Evolutionary conservation across 2,329 filamentous ascomycete genomes (phyloP).

Genomic region (Akanthomyces lecanii): DNA sequence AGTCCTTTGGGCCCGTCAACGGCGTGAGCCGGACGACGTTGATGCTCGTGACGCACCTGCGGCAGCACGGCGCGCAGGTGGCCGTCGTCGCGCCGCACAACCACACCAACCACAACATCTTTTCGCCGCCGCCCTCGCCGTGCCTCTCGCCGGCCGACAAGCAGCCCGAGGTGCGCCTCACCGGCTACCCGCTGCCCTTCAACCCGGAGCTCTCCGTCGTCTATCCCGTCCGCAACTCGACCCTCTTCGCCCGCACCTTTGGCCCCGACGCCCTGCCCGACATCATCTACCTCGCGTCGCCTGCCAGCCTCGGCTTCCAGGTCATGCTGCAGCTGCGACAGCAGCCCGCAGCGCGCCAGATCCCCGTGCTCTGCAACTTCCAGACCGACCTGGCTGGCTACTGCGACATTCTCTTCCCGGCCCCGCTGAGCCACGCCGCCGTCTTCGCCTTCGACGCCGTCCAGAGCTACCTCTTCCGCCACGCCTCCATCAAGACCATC

Average conservation of each 20-base stretch:
- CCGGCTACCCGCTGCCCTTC: slow-evolving; percentile 64
- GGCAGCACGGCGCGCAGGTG: slow-evolving; percentile 59
- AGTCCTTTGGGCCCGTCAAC: slow-evolving; percentile 69
- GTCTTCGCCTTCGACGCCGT: slow-evolving; percentile 59
- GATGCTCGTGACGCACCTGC: slow-evolving; percentile 64
- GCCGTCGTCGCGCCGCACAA: slow-evolving; percentile 63
- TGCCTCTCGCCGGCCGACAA: slow-evolving; percentile 30
- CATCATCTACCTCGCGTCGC: slow-evolving; percentile 65
- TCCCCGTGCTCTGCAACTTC: slow-evolving; percentile 63
- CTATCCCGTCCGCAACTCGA: slow-evolving; percentile 62
- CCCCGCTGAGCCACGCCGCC: slow-evolving; percentile 56
- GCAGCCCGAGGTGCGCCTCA: slow-evolving; percentile 52
- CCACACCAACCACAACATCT: slow-evolving; percentile 51
- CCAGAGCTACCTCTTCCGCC: slow-evolving; percentile 63
- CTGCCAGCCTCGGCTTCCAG: slow-evolving; percentile 66
- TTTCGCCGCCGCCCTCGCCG: slow-evolving; percentile 40
- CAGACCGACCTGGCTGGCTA: slow-evolving; percentile 69
- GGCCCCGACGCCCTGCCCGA: slow-evolving; percentile 49
- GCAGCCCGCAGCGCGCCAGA: slow-evolving; percentile 48
- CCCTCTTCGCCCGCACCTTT: slow-evolving; percentile 58
- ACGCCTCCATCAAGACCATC: slow-evolving; percentile 58
- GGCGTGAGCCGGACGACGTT: slow-evolving; percentile 68
- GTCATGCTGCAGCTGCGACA: slow-evolving; percentile 65
- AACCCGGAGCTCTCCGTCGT: slow-evolving; percentile 68
- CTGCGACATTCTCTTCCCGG: slow-evolving; percentile 64